Base-by-base conservation (phyloP, 106 monocot species). In the Dendrobium huoshanense region DNA sequence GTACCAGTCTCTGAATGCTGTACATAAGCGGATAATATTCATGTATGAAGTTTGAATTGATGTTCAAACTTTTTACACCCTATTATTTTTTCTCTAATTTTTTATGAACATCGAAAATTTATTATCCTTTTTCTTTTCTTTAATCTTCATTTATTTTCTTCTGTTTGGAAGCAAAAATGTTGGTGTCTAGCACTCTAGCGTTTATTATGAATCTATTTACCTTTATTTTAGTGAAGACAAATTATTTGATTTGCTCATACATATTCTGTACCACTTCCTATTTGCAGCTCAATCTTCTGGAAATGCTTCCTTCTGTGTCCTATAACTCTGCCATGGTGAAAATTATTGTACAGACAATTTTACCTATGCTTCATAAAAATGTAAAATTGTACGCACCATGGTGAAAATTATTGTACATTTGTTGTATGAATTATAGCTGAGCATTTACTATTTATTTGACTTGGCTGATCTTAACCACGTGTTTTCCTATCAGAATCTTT, bases 271-370 rank as follows among this genome's bases (percentile, higher is more conserved):
- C 51, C 59, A 25, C 55, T 78, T 4, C 80, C 55, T 87, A 29
- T 15, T 83, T 88, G 84, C 89, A 97, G 94, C 70, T 92, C 77
- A 92, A 68, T 83, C 77, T 98, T 31, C 78, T 94, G 75, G 92
- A 92, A 83, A 41, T 89, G 81, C 82, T 98, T 85, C 84, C 92
- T 45, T 61, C 79, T 72, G 82, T 95, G 48, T 89, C 89, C 58
- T 77, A 78, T 47, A 85, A 89, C 87, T 85, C 92, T 83, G 1
- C 31, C 31, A 31, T 31, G 1, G 31, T 31, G 31, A 31, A 31
- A 31, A 31, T 31, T 31, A 31, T 31, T 31, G 0, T 31, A 1
- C 15, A 0, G 27, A 27, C 27, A 27, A 27, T 27, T 27, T 27
- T 27, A 27, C 27, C 27, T 27, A 27, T 27, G 27, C 27, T 27